Base-by-base conservation (phyloP, 768 basidiomycete species). In the Termitomyces bulborhizus region DNA sequence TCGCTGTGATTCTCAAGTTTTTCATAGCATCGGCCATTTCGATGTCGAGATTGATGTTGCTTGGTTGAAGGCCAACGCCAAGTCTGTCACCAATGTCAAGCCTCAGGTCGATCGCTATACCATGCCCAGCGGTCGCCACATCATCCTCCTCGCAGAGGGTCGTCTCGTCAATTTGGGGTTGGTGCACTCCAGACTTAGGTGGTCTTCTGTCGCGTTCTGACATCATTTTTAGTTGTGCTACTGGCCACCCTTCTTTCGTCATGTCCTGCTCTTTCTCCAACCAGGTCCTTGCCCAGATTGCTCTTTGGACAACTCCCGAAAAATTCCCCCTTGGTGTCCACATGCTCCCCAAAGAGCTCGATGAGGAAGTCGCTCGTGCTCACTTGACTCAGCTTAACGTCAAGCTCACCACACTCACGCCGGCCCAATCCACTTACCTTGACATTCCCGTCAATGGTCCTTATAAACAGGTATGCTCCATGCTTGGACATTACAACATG, bases 261-360 rank as follows among this genome's bases (percentile, higher is more conserved):
- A 99, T 99, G 97, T 98, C 96, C 16, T 98, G 95, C 81, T 99
- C 97, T 42, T 99, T 99, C 80, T 76, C 93, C 69, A 99, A 99
- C 83, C 97, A 99, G 75, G 91, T 94, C 59, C 81, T 99, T 65
- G 96, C 96, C 31, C 95, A 97, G 76, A 98, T 99, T 67, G 95
- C 93, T 24, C 86, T 99, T 69, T 99, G 93, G 93, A 95, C 91
- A 43, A 90, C 85, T 61, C 84, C 88, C 34, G 85, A 86, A 73
- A 85, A 88, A 68, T 98, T 98, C 85, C 88, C 90, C 48, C 82
- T 98, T 64, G 97, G 97, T 59, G 96, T 98, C 31, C 96, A 99
- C 82, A 95, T 98, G 76, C 81, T 99, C 48, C 97, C 96, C 61
- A 99, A 99, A 81, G 87, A 92, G 58, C 88, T 99, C 62, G 97